Conservation (phyloP, 164 flowering plant species). For the Euptelea pleiosperma region DNA sequence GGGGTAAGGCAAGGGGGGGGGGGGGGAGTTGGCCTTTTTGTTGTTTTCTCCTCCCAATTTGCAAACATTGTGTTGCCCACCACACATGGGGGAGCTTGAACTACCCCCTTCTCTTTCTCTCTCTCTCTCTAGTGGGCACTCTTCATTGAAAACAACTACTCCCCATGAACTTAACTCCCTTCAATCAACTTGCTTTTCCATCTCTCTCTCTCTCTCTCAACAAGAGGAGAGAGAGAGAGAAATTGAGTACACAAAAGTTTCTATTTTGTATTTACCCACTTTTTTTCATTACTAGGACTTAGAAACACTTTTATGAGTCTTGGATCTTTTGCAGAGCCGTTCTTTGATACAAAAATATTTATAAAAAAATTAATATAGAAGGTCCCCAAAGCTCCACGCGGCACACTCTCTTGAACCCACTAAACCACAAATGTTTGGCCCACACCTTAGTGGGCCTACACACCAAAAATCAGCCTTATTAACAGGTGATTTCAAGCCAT, state of each 20-base stretch:
- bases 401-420: too few species aligned
- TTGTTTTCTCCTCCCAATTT: constrained; percentile 19
- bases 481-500: too few species aligned
- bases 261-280: too few species aligned
- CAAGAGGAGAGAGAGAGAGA: neutral
- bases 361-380: too few species aligned
- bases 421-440: too few species aligned
- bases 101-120: neutral
- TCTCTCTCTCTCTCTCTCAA: neutral
- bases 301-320: too few species aligned
- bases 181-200: constrained; percentile 3
- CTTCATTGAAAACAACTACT: constrained; percentile 9
- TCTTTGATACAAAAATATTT: too few species aligned
- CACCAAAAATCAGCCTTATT: too few species aligned
- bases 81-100: constrained; percentile 10
- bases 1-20: constrained; percentile 17
- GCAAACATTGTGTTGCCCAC: constrained; percentile 25
- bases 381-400: too few species aligned
- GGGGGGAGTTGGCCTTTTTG: constrained; percentile 20
- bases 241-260: neutral
- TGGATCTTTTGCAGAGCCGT: too few species aligned
- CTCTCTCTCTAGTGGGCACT: neutral
- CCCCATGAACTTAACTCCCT: neutral
- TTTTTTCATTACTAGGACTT: too few species aligned
- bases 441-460: too few species aligned